These are phyloP conservation scores for Chara braunii DNA, from an alignment of 139 green algal species.

Conservation along the genomic window DNA sequence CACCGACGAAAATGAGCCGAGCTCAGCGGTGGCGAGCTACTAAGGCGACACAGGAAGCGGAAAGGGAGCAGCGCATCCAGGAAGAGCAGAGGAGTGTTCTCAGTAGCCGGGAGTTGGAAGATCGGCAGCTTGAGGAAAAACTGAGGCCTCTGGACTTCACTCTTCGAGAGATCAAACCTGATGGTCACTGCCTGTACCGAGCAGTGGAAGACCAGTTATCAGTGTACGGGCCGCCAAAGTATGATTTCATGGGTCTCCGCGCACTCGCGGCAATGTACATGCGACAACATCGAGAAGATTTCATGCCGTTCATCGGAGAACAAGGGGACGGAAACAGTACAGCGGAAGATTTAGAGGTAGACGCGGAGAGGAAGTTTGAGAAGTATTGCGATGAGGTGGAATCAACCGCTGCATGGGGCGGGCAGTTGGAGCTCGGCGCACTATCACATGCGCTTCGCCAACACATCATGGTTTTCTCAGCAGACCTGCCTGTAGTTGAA, in stretches of 20 bases:
- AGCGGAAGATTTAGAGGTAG: conserved; percentile 2
- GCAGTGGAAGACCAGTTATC: conserved; percentile 78
- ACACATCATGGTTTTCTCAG: conserved; percentile 66
- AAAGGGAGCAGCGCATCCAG: conserved; percentile 71
- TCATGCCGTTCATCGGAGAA: conserved; percentile 57
- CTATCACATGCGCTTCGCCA: conserved; percentile 57
- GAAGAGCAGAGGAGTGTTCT: conserved; percentile 65
- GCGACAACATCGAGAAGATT: conserved; percentile 54
- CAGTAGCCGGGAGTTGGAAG: conserved; percentile 57
- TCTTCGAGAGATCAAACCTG: conserved; percentile 73
- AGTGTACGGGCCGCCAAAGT: neutral
- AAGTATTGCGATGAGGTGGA: conserved; percentile 67
- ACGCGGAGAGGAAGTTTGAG: conserved; percentile 48
- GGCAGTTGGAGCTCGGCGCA: conserved; percentile 80
- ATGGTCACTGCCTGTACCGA: conserved; percentile 91
- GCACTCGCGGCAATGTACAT: conserved; percentile 64
- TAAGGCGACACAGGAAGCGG: conserved; percentile 58
- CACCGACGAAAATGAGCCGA: neutral
- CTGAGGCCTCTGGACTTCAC: conserved; percentile 59
- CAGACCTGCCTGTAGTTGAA: conserved; percentile 55
- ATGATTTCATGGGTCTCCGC: conserved; percentile 54
- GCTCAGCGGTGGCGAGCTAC: no score
- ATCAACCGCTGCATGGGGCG: conserved; percentile 75
- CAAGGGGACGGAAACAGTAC: neutral
- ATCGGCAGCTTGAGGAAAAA: conserved; percentile 49